Percentiles rank a stretch among this genome's conserved stretches.
These are phyloP conservation scores for Carallia brachiata DNA, from an alignment of 345 rosid species.

Conservation along the genomic window DNA sequence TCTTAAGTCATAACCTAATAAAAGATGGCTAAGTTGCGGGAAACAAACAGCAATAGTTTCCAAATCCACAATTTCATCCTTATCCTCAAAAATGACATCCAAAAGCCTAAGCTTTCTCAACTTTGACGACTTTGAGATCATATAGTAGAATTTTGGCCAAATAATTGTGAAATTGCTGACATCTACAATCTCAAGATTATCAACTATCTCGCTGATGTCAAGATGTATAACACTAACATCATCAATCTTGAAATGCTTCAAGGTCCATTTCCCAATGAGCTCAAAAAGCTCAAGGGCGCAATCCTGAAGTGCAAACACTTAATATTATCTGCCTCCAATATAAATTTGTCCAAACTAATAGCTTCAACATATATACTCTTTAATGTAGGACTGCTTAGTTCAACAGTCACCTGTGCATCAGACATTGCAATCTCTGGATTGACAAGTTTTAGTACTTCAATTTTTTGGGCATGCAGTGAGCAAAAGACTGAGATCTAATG, in stretches of 20 bases:
- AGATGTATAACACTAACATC: slow-evolving; percentile 67
- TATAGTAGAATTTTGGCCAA: slow-evolving; percentile 72
- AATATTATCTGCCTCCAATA: slow-evolving; percentile 76
- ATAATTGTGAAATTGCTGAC: slow-evolving; percentile 65
- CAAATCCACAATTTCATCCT: slow-evolving; percentile 50
- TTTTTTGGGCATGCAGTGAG: slow-evolving; percentile 63
- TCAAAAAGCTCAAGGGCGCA: slow-evolving; percentile 70
- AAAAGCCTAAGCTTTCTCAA: slow-evolving; percentile 74
- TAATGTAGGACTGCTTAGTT: slow-evolving; percentile 55
- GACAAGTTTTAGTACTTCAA: slow-evolving; percentile 61
- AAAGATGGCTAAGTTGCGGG: slow-evolving; percentile 63
- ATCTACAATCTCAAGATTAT: slow-evolving; percentile 69
- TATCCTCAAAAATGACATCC: slow-evolving; percentile 65
- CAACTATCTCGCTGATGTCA: slow-evolving; percentile 61
- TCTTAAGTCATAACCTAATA: slow-evolving; percentile 63
- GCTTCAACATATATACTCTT: slow-evolving; percentile 64
- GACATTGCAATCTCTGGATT: slow-evolving; percentile 70
- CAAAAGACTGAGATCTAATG: slow-evolving; percentile 70
- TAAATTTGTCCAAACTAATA: slow-evolving; percentile 68
- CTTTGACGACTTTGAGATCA: slow-evolving; percentile 71
- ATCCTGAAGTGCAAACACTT: slow-evolving; percentile 73
- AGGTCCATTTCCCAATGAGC: slow-evolving; percentile 70
- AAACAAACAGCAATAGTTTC: slow-evolving; percentile 69
- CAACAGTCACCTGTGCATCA: slow-evolving; percentile 69
- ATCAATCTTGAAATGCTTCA: slow-evolving; percentile 72